Percentiles rank a stretch among this genome's conserved stretches.
Conservation (phyloP, 108 stramenopile genomes). For the Bacterosira constricta region DNA sequence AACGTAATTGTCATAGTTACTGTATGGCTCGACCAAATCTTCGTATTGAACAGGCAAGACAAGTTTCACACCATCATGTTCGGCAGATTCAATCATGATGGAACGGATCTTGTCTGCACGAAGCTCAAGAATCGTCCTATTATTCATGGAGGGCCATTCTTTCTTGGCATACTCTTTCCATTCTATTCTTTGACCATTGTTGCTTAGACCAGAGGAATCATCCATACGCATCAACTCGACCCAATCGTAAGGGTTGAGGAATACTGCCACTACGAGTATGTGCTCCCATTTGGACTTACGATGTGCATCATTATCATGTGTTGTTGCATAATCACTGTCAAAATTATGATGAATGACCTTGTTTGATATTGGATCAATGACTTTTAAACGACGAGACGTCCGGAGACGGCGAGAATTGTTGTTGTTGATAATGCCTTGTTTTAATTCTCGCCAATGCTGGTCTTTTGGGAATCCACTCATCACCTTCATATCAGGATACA, state of each 20-base stretch:
- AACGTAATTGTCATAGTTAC: not conserved
- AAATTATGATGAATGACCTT: conserved; percentile 2
- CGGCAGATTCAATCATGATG: conserved; percentile 43
- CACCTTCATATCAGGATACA: conserved; percentile 30
- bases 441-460: not conserved
- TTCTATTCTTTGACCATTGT: conserved; percentile 8
- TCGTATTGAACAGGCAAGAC: conserved; percentile 51
- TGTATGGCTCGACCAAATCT: conserved; percentile 41
- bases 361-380: not conserved
- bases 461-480: conserved; percentile 17
- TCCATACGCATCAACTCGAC: conserved; percentile 55
- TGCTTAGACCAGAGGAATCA: not conserved
- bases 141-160: conserved; percentile 25
- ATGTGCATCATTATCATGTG: not conserved
- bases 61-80: conserved; percentile 55
- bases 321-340: not conserved
- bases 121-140: conserved; percentile 65
- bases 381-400: conserved; percentile 7
- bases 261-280: conserved; percentile 40
- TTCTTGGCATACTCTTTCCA: conserved; percentile 29
- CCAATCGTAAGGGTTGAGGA: conserved; percentile 62
- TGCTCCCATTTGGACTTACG: not conserved
- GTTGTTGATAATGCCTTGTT: not conserved
- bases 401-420: no score
- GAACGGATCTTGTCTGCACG: conserved; percentile 57